Conservation (phyloP, 768 basidiomycete species). For the Lenzites betulinus region DNA sequence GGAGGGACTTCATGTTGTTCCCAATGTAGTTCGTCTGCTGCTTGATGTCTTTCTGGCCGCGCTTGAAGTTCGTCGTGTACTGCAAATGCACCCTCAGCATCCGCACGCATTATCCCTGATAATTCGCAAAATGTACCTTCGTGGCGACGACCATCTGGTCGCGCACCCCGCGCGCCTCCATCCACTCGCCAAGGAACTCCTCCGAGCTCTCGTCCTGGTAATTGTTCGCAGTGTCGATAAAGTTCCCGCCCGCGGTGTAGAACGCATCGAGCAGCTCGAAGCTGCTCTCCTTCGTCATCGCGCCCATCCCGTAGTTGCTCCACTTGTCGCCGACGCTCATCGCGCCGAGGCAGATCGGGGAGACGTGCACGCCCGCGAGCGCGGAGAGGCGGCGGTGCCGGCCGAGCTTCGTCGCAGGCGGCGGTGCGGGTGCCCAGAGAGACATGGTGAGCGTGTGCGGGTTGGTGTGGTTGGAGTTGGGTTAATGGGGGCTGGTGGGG, state of each 20-base stretch:
- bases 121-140: slow-evolving; percentile 21
- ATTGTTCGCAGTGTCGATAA: slow-evolving; percentile 40
- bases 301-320: slow-evolving; percentile 27
- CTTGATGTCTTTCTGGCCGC: slow-evolving; percentile 21
- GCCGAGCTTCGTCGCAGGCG: background rate
- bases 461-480: no score
- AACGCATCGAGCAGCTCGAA: slow-evolving; percentile 33
- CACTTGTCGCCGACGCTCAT: slow-evolving; percentile 31
- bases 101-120: no score
- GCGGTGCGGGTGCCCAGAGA: background rate
- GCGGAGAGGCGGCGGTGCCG: background rate
- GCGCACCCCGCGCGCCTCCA: slow-evolving; percentile 37
- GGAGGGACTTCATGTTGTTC: slow-evolving; percentile 41
- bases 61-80: slow-evolving; percentile 34
- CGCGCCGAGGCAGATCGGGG: slow-evolving; percentile 18
- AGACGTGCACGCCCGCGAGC: background rate
- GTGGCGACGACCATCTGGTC: slow-evolving; percentile 40
- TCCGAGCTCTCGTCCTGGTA: slow-evolving; percentile 39
- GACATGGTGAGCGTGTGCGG: no score
- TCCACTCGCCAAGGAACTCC: slow-evolving; percentile 45
- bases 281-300: slow-evolving; percentile 38
- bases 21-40: slow-evolving; percentile 44
- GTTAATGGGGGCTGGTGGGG: no score
- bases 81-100: background rate
- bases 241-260: slow-evolving; percentile 38